Conservation (phyloP, 805 yeast genomes). For the Barnettozyma botsteinii region DNA sequence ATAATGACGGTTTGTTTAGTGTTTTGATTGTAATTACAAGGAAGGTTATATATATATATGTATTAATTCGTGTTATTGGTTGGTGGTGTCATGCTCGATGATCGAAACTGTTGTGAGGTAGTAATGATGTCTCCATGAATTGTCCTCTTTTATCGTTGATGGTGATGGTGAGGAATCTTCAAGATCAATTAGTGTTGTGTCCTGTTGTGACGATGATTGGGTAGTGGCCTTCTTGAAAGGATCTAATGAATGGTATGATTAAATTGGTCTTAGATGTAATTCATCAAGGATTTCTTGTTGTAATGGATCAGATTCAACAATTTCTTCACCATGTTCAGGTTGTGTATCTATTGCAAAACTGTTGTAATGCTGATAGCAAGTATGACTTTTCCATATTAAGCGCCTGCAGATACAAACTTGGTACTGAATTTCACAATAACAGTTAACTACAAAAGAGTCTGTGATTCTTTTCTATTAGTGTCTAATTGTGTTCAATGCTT, state of each 20-base stretch:
- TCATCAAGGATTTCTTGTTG: background rate
- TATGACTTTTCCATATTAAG: too few species aligned
- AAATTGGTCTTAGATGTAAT: background rate
- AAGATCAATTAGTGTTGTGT: too few species aligned
- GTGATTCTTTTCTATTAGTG: too few species aligned
- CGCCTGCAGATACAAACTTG: too few species aligned
- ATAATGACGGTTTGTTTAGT: background rate
- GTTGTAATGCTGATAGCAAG: too few species aligned
- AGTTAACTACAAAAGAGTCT: too few species aligned
- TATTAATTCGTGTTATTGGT: background rate
- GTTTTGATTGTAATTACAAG: background rate
- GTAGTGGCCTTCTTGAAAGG: background rate
- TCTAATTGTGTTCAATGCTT: too few species aligned
- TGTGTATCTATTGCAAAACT: too few species aligned
- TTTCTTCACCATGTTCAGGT: background rate
- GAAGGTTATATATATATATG: background rate
- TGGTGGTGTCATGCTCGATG: background rate
- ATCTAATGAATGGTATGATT: background rate
- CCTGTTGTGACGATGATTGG: conserved; percentile 1
- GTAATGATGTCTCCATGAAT: conserved; percentile 5
- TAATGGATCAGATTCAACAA: background rate
- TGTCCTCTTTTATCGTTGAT: background rate
- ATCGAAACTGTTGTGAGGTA: conserved; percentile 1
- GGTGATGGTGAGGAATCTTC: background rate
- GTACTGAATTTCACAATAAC: too few species aligned